A percentile compares a stretch with the other conserved stretches of the same genome.
phyloP scores from a whole-genome alignment of 1,284 basidiomycete species.

The Sporisorium graminicola region DNA sequence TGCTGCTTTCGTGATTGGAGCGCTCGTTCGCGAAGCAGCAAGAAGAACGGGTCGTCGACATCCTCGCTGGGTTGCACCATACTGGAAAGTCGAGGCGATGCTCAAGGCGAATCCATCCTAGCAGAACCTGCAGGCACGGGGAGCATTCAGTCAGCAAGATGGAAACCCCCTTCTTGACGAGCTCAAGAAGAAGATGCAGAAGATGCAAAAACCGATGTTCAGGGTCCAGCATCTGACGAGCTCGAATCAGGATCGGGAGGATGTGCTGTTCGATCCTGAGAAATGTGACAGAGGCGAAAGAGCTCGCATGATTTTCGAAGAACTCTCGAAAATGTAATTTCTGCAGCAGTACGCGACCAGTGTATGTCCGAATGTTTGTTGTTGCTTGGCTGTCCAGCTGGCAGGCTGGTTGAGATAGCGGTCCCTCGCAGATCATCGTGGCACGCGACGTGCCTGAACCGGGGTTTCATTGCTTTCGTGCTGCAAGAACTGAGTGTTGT shows the following conservation, averaged over 20 bases:
- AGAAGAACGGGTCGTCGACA: constrained; percentile 32
- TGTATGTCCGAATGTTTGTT: neutral
- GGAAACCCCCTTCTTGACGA: neutral
- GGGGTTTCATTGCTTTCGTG: neutral
- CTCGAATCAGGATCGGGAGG: neutral
- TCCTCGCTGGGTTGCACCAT: constrained; percentile 3
- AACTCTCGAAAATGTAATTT: neutral
- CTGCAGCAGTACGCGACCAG: neutral
- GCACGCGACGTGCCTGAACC: constrained; percentile 12
- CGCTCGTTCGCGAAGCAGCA: constrained; percentile 33
- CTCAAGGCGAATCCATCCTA: neutral
- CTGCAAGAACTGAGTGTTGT: neutral
- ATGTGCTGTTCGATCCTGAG: neutral
- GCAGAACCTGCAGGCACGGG: neutral
- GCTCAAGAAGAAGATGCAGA: neutral
- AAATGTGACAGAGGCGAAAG: neutral
- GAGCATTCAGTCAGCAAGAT: too few relatives aligned
- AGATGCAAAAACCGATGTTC: neutral
- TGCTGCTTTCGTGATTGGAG: constrained; percentile 21
- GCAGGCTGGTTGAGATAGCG: too few relatives aligned
- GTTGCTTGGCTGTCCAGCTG: neutral
- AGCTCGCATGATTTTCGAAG: neutral
- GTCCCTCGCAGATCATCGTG: neutral
- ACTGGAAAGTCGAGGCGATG: neutral
- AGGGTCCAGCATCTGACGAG: neutral